Percentiles rank a stretch among this genome's conserved stretches.
Evolutionary conservation across 2,329 filamentous ascomycete species (phyloP).

Genomic region (Botrytis deweyae): DNA sequence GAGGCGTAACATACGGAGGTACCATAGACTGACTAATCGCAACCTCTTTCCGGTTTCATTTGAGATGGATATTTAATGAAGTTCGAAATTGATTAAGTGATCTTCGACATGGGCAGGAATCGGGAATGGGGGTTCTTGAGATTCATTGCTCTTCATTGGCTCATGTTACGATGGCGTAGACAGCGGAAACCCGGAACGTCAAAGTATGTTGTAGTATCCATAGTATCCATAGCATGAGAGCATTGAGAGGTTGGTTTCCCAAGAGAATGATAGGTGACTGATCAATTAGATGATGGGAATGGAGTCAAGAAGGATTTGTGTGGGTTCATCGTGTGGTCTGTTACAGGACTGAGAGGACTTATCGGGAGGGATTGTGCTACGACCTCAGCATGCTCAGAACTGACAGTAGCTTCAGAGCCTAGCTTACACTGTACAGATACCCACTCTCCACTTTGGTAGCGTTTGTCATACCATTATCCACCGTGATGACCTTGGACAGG

Average conservation of each 20-base stretch:
- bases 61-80: background rate
- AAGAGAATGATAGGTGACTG: background rate
- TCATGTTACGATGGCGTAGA: slow-evolving; percentile 6
- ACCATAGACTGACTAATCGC: background rate
- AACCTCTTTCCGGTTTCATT: background rate
- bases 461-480: background rate
- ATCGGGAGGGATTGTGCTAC: background rate
- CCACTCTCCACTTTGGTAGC: background rate
- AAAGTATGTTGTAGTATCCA: background rate
- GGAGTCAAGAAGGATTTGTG: slow-evolving; percentile 1
- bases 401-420: background rate
- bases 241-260: background rate
- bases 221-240: background rate
- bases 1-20: background rate
- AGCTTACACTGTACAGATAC: background rate
- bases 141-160: slow-evolving; percentile 6
- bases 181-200: background rate
- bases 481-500: background rate
- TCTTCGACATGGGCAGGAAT: slow-evolving; percentile 9
- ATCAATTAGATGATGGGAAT: background rate
- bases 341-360: slow-evolving; percentile 3
- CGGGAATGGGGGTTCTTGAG: background rate
- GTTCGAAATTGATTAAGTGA: slow-evolving; percentile 4
- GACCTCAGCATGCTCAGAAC: background rate
- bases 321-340: slow-evolving; percentile 9